Percentiles rank a stretch among this genome's conserved stretches.
phyloP scores from a whole-genome alignment of 1,139 yeast species.

The Debaryomyces udenii region DNA sequence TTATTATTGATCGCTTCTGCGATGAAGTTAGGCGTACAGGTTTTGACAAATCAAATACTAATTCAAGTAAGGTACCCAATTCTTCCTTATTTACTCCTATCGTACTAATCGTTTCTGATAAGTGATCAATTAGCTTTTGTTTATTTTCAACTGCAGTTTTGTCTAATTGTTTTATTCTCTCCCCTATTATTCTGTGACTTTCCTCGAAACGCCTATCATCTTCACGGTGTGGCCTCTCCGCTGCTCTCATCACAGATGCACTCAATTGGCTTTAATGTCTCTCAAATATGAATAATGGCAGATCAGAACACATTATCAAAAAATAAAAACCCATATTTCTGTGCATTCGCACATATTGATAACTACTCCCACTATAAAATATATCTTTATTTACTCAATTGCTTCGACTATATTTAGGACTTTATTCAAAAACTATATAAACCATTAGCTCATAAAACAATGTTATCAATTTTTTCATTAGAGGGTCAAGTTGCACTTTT shows the following conservation, averaged over 20 bases:
- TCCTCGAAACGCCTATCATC: neutral
- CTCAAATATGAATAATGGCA: too few relatives aligned
- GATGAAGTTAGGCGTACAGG: slow-evolving; percentile 6
- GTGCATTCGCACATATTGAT: neutral
- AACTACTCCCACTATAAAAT: neutral
- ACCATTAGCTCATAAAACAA: too few relatives aligned
- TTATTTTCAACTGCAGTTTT: slow-evolving; percentile 2
- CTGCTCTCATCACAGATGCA: neutral
- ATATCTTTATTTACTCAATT: neutral
- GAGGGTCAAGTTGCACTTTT: slow-evolving; percentile 37
- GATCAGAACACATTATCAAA: too few relatives aligned
- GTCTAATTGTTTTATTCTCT: slow-evolving; percentile 3
- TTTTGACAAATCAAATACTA: slow-evolving; percentile 8
- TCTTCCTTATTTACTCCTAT: slow-evolving; percentile 11
- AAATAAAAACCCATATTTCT: neutral
- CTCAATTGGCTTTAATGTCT: too few relatives aligned
- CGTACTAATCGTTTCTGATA: slow-evolving; percentile 4
- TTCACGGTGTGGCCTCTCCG: neutral
- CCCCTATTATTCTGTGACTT: neutral
- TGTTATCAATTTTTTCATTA: slow-evolving; percentile 29
- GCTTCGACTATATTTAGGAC: too few relatives aligned
- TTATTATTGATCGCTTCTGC: slow-evolving; percentile 19
- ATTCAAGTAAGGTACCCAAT: slow-evolving; percentile 9
- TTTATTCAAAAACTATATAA: too few relatives aligned
- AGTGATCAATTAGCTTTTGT: slow-evolving; percentile 5